Evolutionary conservation across 1,284 basidiomycete genomes (phyloP).

Genomic region (Clitocybe nebularis): DNA sequence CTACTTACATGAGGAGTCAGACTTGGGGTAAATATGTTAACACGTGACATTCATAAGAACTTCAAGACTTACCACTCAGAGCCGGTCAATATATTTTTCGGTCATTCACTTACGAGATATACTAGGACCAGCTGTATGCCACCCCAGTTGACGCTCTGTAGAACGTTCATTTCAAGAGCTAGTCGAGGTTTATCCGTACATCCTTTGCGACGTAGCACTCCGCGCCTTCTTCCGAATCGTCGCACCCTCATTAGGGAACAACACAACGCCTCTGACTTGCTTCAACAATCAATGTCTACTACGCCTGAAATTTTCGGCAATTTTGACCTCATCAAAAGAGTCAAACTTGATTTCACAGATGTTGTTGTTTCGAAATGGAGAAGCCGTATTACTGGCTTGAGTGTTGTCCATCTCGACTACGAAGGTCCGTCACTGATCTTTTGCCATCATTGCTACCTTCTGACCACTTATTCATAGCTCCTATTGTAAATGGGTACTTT

Average conservation of each 20-base stretch:
- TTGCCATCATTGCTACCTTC: constrained; percentile 1
- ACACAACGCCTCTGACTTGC: constrained; percentile 16
- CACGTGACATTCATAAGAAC: too few species aligned
- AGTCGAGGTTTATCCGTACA: constrained; percentile 8
- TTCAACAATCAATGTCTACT: constrained; percentile 19
- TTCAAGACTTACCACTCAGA: too few species aligned
- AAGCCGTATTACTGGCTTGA: constrained; percentile 75
- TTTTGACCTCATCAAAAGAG: constrained; percentile 73
- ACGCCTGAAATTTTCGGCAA: constrained; percentile 53
- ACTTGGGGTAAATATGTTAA: too few species aligned
- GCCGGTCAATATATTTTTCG: too few species aligned
- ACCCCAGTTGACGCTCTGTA: constrained; percentile 28
- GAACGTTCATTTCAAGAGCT: constrained; percentile 16
- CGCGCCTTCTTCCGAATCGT: constrained; percentile 16
- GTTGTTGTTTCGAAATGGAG: constrained; percentile 82
- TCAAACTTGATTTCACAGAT: constrained; percentile 74
- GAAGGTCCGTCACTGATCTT: constrained; percentile 46
- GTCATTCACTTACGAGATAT: too few species aligned
- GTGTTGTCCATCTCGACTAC: constrained; percentile 79
- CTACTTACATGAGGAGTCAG: too few species aligned
- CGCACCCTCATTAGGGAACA: constrained; percentile 24
- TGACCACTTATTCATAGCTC: constrained; percentile 44
- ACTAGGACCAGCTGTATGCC: constrained; percentile 24
- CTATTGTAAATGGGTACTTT: constrained; percentile 92
- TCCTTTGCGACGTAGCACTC: not conserved